Evolutionary conservation across 164 flowering plant species (phyloP).

Genomic region (Cinnamomum chago): DNA sequence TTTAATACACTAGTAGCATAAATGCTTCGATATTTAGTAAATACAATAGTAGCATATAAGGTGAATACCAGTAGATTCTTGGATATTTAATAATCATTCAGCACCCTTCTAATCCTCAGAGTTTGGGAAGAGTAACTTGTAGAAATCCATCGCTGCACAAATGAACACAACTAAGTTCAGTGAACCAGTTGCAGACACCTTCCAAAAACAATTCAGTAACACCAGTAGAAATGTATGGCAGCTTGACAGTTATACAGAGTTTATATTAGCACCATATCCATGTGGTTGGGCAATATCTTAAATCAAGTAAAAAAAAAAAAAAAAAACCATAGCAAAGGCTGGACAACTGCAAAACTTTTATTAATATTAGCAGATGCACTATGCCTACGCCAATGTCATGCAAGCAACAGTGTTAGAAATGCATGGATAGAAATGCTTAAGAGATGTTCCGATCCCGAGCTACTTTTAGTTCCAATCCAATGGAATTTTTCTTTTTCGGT

Average conservation of each 20-base stretch:
- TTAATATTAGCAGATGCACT: not conserved
- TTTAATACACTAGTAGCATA: not conserved
- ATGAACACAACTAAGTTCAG: not conserved
- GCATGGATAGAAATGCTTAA: too few species aligned
- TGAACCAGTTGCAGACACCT: too few species aligned
- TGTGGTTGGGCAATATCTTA: not conserved
- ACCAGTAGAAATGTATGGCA: not conserved
- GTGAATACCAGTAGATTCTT: not conserved
- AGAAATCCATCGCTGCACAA: conserved; percentile 14
- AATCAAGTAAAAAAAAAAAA: too few species aligned
- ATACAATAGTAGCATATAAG: not conserved
- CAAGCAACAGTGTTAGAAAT: not conserved
- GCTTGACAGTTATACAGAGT: not conserved
- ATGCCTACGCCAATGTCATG: not conserved
- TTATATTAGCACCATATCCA: not conserved
- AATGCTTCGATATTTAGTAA: not conserved
- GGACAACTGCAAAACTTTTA: not conserved
- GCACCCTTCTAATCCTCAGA: conserved; percentile 2
- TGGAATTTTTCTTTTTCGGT: too few species aligned
- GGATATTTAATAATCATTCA: not conserved
- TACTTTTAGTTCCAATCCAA: too few species aligned
- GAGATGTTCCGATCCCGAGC: too few species aligned
- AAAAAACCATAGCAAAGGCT: not conserved
- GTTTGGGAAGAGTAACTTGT: conserved; percentile 12
- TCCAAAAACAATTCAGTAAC: not conserved